These are phyloP conservation scores for Phycomyces nitens DNA, from an alignment of 192 early-diverging fungal species.

Conservation along the genomic window DNA sequence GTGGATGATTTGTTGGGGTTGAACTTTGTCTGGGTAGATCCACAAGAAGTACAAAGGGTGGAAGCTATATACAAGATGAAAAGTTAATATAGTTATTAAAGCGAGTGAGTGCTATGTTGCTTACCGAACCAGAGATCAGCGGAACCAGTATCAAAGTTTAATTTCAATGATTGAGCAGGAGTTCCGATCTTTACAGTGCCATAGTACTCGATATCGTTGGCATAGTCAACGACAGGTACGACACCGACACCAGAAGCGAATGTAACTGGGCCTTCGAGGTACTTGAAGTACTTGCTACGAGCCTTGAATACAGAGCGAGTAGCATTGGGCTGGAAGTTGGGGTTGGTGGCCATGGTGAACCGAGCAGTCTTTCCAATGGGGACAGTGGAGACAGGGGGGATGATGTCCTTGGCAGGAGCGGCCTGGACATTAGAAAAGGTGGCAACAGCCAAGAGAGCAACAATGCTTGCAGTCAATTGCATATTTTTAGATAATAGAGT, in stretches of 20 bases:
- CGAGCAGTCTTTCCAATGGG: no score
- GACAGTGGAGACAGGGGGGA: neutral
- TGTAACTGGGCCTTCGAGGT: neutral
- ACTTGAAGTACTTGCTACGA: neutral
- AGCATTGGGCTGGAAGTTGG: neutral
- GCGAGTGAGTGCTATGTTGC: neutral
- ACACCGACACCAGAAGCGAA: neutral
- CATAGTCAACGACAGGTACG: constrained; percentile 12
- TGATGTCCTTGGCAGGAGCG: neutral
- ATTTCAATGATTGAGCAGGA: constrained; percentile 62
- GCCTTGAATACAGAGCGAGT: neutral
- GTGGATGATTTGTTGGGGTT: constrained; percentile 49
- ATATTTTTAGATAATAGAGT: neutral
- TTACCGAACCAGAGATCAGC: constrained; percentile 64
- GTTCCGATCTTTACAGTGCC: constrained; percentile 59
- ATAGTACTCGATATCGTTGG: constrained; percentile 61
- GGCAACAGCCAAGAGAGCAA: neutral
- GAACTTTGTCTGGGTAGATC: constrained; percentile 45
- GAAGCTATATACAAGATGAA: constrained; percentile 19
- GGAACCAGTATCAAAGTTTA: constrained; percentile 70
- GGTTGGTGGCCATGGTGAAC: neutral
- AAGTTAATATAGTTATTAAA: neutral
- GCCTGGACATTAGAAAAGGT: neutral
- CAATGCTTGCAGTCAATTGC: neutral
- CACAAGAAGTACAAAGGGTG: constrained; percentile 31